Conservation (phyloP, 345 rosid genomes). For the Eutrema yunnanense region DNA sequence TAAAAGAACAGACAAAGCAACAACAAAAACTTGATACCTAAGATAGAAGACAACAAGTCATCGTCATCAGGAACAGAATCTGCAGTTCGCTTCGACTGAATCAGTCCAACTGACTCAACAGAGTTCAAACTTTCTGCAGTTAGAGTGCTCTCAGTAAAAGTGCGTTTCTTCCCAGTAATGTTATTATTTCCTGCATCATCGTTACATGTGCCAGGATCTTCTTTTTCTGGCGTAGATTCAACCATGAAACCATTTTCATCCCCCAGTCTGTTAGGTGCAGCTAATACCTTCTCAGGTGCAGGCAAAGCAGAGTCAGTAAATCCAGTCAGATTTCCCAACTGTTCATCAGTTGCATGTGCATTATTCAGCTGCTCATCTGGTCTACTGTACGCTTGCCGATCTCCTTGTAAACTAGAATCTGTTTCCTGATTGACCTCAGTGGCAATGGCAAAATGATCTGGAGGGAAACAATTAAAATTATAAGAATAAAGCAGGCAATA, state of each 20-base stretch:
- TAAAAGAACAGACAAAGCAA: not conserved
- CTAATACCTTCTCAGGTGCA: slow-evolving; percentile 75
- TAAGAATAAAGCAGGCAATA: slow-evolving; percentile 2
- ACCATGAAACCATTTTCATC: slow-evolving; percentile 44
- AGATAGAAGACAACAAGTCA: slow-evolving; percentile 86
- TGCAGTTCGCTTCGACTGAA: slow-evolving; percentile 47
- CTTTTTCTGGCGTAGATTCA: slow-evolving; percentile 64
- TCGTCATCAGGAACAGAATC: slow-evolving; percentile 89
- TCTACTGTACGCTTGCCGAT: slow-evolving; percentile 30
- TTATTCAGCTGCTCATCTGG: slow-evolving; percentile 34
- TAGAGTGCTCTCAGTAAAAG: slow-evolving; percentile 63
- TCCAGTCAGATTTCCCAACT: slow-evolving; percentile 32
- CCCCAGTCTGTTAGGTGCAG: slow-evolving; percentile 40
- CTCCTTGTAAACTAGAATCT: slow-evolving; percentile 37
- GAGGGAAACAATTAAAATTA: slow-evolving; percentile 6
- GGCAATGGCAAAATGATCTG: slow-evolving; percentile 12
- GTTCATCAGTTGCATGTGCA: slow-evolving; percentile 33
- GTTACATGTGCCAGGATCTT: slow-evolving; percentile 34
- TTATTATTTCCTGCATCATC: slow-evolving; percentile 35
- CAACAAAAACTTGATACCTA: slow-evolving; percentile 47
- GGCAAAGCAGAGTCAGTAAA: slow-evolving; percentile 43
- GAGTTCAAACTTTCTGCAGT: slow-evolving; percentile 63
- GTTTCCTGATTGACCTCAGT: slow-evolving; percentile 38
- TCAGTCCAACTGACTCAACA: slow-evolving; percentile 59
- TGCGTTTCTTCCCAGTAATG: slow-evolving; percentile 68